Evolutionary conservation across 768 basidiomycete genomes (phyloP), one percentile per base, ranked within the genome.

Genomic region (Lactarius tabidus): DNA sequence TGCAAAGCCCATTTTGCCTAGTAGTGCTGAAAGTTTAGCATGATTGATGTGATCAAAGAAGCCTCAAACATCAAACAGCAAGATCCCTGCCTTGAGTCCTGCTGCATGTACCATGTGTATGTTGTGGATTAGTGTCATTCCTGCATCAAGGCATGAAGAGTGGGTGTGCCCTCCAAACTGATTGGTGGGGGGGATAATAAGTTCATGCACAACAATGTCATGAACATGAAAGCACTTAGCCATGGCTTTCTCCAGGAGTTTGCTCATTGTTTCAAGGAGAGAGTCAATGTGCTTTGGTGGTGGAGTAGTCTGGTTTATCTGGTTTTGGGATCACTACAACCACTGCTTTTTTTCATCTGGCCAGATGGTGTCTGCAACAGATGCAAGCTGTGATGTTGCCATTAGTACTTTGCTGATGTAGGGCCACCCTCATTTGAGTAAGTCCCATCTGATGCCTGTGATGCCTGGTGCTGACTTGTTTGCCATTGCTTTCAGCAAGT

Each of bases 251-350:
- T 63, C 61, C 0, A 67, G 57, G 0, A 79, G 26, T 51, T 80
- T 80, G 0, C 64, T 72, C 0, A 73, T 59, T 0, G 74, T 75
- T 52, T 77, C 65, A 3, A 79, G 69, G 0, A 81, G 75, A 79
- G 0, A 78, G 81, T 0, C 75, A 59, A 48, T 78, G 78, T 0
- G 78, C 73, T 35, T 75, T 77, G 0, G 79, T 59, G 0, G 70
- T 36, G 0, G 70, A 56, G 69, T 83, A 82, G 65, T 74, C 58
- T 0, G 72, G 60, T 45, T 75, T 74, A 0, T 76, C 75, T 0
- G 78, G 79, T 60, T 83, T 82, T 0, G 70, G 57, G 0, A 81
- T 66, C 0, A 78, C 72, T 0, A 77, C 62, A 1, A 75, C 78
- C 0, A 62, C 72, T 29, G 71, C 77, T 0, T 64, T 15, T 23